phyloP scores from a whole-genome alignment of 441 rosid genomes.

The Populus hybrid region DNA sequence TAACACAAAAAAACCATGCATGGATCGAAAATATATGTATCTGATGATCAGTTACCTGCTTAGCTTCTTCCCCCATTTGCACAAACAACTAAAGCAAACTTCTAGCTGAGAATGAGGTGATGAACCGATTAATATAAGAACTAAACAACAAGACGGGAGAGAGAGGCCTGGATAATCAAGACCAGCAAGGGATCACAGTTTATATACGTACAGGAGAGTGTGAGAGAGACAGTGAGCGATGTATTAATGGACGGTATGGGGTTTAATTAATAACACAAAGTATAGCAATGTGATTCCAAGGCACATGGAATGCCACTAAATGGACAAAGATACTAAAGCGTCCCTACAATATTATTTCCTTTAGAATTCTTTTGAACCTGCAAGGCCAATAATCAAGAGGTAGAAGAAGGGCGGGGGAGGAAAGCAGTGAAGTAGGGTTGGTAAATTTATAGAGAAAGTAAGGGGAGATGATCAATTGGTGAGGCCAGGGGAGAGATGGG shows the following conservation, averaged over 20 bases:
- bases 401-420: conserved; percentile 13
- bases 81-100: not conserved
- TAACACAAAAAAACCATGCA: not conserved
- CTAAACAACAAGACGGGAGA: not conserved
- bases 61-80: conserved; percentile 59
- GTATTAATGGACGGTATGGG: conserved; percentile 22
- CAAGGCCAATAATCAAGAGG: conserved; percentile 9
- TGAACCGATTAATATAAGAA: not conserved
- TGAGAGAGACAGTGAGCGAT: not conserved
- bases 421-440: conserved; percentile 24
- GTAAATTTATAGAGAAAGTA: conserved; percentile 29
- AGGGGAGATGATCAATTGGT: not conserved
- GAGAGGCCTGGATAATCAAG: not conserved
- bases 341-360: conserved; percentile 14
- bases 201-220: conserved; percentile 8
- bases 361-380: conserved; percentile 8
- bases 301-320: conserved; percentile 50
- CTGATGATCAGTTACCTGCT: conserved; percentile 34
- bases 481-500: not conserved
- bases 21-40: not conserved
- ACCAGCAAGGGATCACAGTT: not conserved
- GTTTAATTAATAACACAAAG: conserved; percentile 8
- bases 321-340: conserved; percentile 6
- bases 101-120: not conserved
- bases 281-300: conserved; percentile 23